Conservation (phyloP, 768 basidiomycete species). For the Fistulinella prunicolor region DNA sequence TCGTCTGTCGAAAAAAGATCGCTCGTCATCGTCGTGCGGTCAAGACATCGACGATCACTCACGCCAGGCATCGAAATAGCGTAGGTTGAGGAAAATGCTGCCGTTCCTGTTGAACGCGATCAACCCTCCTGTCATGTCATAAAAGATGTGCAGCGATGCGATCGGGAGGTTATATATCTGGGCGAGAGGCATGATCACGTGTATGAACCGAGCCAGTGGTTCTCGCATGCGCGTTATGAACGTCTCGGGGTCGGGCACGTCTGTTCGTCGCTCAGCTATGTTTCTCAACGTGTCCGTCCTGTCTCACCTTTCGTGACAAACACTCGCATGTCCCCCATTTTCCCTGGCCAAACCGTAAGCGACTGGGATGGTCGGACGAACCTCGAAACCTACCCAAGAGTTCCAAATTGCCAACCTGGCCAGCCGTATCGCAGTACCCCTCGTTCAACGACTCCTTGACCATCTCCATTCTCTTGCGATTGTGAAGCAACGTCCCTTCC, state of each 20-base stretch:
- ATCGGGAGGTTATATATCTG: constrained; percentile 72
- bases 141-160: constrained; percentile 80
- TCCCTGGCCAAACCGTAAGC: constrained; percentile 38
- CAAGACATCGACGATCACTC: constrained; percentile 32
- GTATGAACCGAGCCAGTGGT: constrained; percentile 66
- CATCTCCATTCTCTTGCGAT: constrained; percentile 63
- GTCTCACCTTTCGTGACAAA: constrained; percentile 59
- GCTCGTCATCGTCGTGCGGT: neutral
- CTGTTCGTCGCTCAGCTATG: constrained; percentile 36
- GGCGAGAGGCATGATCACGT: constrained; percentile 62
- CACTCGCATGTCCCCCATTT: constrained; percentile 59
- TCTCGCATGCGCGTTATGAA: constrained; percentile 55
- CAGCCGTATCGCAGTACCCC: constrained; percentile 79
- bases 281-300: neutral
- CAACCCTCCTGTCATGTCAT: constrained; percentile 71
- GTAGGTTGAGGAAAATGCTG: constrained; percentile 83
- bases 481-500: constrained; percentile 55
- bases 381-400: constrained; percentile 49
- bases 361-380: neutral
- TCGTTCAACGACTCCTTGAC: constrained; percentile 76
- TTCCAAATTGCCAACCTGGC: constrained; percentile 56
- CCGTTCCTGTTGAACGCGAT: constrained; percentile 95
- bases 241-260: constrained; percentile 48
- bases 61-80: constrained; percentile 89
- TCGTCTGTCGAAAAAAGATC: constrained; percentile 52